These are phyloP conservation scores for Cladophialophora immunda DNA, from an alignment of 2,329 filamentous ascomycete species.

Conservation along the genomic window DNA sequence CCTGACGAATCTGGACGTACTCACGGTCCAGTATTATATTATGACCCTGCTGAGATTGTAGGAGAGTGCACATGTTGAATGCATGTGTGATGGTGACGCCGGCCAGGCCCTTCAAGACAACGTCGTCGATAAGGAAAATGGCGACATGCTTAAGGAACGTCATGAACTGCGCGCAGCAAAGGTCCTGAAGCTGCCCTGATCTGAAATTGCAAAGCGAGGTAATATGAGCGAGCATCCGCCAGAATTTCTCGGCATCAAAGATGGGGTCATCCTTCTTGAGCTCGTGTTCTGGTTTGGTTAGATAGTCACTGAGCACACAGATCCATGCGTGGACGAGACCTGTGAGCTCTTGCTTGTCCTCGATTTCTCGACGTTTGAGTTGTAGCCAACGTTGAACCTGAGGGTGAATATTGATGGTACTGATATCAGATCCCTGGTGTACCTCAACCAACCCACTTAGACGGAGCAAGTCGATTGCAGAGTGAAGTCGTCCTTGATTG, in stretches of 20 bases:
- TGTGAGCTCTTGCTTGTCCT: constrained; percentile 17
- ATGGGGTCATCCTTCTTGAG: neutral
- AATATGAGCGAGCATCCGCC: constrained; percentile 19
- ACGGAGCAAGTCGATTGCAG: constrained; percentile 8
- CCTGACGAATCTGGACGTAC: constrained; percentile 23
- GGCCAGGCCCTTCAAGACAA: constrained; percentile 8
- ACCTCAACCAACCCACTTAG: constrained; percentile 23
- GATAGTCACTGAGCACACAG: constrained; percentile 16
- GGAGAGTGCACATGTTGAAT: constrained; percentile 20
- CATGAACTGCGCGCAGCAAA: constrained; percentile 22
- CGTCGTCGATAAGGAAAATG: constrained; percentile 16
- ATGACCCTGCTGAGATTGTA: neutral
- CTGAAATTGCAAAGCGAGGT: constrained; percentile 18
- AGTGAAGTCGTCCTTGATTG: constrained; percentile 4
- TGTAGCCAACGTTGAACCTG: constrained; percentile 21
- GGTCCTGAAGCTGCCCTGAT: neutral
- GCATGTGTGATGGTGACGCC: constrained; percentile 14
- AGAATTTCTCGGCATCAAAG: constrained; percentile 21
- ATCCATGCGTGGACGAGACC: constrained; percentile 17
- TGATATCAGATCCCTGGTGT: neutral
- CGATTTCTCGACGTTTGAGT: constrained; percentile 14
- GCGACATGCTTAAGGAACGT: constrained; percentile 17
- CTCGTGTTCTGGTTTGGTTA: constrained; percentile 4
- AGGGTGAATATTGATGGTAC: constrained; percentile 19
- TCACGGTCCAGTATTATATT: constrained; percentile 10